A percentile compares a stretch with the other conserved stretches of the same genome.
Conservation (phyloP, 441 rosid species). For the Kokia cookei region DNA sequence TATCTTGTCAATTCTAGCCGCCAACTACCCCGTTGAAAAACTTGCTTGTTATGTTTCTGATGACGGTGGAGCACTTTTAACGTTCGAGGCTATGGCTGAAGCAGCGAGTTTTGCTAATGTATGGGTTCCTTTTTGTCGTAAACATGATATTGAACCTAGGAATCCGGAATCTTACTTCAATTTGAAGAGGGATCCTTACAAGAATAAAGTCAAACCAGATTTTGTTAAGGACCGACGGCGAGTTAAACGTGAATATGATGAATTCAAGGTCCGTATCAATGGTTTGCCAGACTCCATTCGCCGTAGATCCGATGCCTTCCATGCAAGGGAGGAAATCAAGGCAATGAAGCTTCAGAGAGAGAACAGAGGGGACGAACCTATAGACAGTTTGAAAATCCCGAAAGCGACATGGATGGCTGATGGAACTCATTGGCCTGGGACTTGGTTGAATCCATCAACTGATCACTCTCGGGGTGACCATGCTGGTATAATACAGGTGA, state of each 20-base stretch:
- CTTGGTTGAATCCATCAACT: slow-evolving; percentile 14
- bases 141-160: slow-evolving; percentile 23
- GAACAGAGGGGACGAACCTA: slow-evolving; percentile 1
- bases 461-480: slow-evolving; percentile 24
- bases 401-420: slow-evolving; percentile 33
- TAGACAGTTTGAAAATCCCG: slow-evolving; percentile 12
- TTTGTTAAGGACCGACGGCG: slow-evolving; percentile 28
- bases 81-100: slow-evolving; percentile 95
- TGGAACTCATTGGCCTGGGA: slow-evolving; percentile 28
- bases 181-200: slow-evolving; percentile 24
- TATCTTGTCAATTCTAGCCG: slow-evolving; percentile 78
- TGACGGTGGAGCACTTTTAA: slow-evolving; percentile 80
- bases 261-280: slow-evolving; percentile 21
- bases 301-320: slow-evolving; percentile 19
- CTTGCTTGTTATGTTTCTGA: slow-evolving; percentile 92
- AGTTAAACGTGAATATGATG: slow-evolving; percentile 25
- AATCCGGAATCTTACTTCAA: slow-evolving; percentile 25
- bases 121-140: slow-evolving; percentile 30
- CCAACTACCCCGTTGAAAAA: slow-evolving; percentile 80
- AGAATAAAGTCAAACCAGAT: slow-evolving; percentile 20
- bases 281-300: slow-evolving; percentile 19
- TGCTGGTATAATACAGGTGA: slow-evolving; percentile 24
- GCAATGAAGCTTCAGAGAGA: slow-evolving; percentile 11
- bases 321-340: slow-evolving; percentile 18
- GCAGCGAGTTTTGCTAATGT: slow-evolving; percentile 69